Conservation (phyloP, 2,329 filamentous ascomycete genomes). For the Colletotrichum sp. region DNA sequence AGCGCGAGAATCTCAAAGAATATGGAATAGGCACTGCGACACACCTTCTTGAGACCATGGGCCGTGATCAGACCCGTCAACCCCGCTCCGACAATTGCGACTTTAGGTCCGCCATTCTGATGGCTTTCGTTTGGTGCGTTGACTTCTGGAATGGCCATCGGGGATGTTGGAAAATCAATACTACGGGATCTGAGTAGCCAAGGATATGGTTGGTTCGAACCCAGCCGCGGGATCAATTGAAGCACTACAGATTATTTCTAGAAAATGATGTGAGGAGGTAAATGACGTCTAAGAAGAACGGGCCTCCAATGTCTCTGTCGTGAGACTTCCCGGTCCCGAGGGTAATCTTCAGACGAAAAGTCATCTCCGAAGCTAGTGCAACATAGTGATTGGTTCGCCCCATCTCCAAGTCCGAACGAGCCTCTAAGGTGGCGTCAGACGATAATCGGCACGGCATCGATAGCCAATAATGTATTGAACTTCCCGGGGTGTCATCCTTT, state of each 20-base stretch:
- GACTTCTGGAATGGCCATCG: background rate
- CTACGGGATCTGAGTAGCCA: background rate
- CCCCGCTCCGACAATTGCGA: conserved; percentile 42
- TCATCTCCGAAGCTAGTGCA: background rate
- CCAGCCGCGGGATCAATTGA: background rate
- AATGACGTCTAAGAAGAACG: background rate
- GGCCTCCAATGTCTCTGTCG: background rate
- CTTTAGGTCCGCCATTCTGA: conserved; percentile 19
- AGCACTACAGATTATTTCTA: background rate
- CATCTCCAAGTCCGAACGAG: background rate
- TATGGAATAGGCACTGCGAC: background rate
- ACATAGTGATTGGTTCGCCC: background rate
- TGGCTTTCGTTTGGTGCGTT: background rate
- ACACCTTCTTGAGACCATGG: conserved; percentile 39
- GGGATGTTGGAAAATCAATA: background rate
- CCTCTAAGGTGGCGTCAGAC: background rate
- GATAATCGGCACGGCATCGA: background rate
- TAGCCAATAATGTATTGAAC: background rate
- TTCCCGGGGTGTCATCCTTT: background rate
- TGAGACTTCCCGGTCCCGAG: background rate
- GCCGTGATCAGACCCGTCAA: conserved; percentile 40
- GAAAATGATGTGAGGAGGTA: background rate
- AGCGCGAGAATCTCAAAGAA: background rate
- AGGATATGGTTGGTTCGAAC: background rate
- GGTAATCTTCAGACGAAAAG: background rate